phyloP scores from a whole-genome alignment of 192 early-diverging fungal genomes.

The Coemansia sp. region DNA sequence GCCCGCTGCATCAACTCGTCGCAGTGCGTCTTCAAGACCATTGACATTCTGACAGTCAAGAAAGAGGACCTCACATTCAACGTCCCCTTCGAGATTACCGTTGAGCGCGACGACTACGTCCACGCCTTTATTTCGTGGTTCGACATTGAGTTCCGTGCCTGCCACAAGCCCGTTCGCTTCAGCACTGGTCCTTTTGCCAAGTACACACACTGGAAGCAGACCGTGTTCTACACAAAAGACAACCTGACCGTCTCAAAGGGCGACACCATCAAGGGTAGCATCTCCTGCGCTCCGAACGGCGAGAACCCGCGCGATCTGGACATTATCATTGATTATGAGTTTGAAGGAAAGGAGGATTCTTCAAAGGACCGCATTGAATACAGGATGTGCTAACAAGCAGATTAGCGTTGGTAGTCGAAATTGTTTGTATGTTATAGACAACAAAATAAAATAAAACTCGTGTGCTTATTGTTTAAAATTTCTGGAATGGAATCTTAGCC shows the following conservation, averaged over 20 bases:
- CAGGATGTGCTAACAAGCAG: slow-evolving; percentile 61
- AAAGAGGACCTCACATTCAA: slow-evolving; percentile 85
- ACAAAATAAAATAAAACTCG: too few relatives aligned
- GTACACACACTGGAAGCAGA: slow-evolving; percentile 99
- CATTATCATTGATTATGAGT: slow-evolving; percentile 73
- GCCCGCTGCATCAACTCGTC: slow-evolving; percentile 79
- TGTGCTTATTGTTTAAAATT: not conserved
- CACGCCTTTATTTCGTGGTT: slow-evolving; percentile 96
- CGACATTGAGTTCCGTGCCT: slow-evolving; percentile 91
- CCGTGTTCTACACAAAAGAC: slow-evolving; percentile 90
- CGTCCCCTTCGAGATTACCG: slow-evolving; percentile 76
- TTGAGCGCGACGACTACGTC: slow-evolving; percentile 79
- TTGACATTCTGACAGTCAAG: slow-evolving; percentile 76
- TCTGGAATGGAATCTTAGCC: not conserved
- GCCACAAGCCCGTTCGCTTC: slow-evolving; percentile 81
- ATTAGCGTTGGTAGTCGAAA: not conserved
- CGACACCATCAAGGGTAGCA: slow-evolving; percentile 67
- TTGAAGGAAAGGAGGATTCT: slow-evolving; percentile 57
- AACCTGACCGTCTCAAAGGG: slow-evolving; percentile 69
- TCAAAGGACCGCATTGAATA: slow-evolving; percentile 58
- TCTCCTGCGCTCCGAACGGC: slow-evolving; percentile 69
- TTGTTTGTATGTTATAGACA: not conserved
- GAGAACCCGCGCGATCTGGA: slow-evolving; percentile 93
- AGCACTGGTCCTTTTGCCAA: slow-evolving; percentile 77
- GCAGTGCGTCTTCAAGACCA: slow-evolving; percentile 71